Conservation (phyloP, 164 flowering plant species). For the Paratinospora sagittata region DNA sequence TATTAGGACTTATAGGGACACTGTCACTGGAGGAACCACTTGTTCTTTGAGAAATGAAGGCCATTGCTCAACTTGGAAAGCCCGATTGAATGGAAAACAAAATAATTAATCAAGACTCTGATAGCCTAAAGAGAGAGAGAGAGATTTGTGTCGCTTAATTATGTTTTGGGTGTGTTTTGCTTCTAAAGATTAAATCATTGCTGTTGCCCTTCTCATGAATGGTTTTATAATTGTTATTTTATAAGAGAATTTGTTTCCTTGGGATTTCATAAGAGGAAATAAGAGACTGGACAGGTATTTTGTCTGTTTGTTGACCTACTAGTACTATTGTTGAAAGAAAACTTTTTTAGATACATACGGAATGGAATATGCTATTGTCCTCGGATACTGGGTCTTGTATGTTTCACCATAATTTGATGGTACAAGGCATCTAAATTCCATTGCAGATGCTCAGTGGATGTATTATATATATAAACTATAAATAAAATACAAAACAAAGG, state of each 20-base stretch:
- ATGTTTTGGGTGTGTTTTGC: slow-evolving; percentile 1
- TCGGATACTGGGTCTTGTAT: neutral
- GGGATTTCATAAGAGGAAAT: neutral
- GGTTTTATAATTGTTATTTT: neutral
- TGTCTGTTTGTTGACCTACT: too few species aligned
- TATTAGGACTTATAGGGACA: slow-evolving; percentile 23
- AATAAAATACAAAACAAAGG: neutral
- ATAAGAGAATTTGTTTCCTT: neutral
- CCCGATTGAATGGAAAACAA: neutral
- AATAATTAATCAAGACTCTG: neutral
- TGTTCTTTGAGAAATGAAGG: neutral
- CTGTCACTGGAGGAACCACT: slow-evolving; percentile 11
- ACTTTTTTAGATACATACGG: neutral
- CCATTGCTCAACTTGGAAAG: neutral
- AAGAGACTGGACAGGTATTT: too few species aligned
- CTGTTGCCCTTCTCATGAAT: neutral
- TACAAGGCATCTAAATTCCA: neutral
- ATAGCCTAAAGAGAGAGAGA: neutral
- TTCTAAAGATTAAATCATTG: too few species aligned
- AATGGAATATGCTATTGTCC: neutral
- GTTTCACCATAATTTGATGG: neutral
- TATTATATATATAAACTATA: neutral
- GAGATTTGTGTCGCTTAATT: slow-evolving; percentile 4
- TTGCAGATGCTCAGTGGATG: neutral
- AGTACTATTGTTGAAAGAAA: neutral